Conservation (phyloP, 2,329 filamentous ascomycete species). For the Neofusicoccum sp. region DNA sequence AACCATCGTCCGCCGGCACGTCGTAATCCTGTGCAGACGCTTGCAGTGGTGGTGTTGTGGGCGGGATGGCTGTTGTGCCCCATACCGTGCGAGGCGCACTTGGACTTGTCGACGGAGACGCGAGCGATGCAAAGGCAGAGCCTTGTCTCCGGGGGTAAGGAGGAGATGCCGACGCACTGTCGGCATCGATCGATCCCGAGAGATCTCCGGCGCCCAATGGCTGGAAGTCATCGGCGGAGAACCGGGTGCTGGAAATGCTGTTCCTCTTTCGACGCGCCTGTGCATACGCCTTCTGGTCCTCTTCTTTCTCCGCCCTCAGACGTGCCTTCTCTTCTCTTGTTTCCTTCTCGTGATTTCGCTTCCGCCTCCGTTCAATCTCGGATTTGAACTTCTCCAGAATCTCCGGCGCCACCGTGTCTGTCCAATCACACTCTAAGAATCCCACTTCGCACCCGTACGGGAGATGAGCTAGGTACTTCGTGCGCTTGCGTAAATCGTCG, state of each 20-base stretch:
- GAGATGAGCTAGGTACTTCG: constrained; percentile 83
- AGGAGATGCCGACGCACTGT: constrained; percentile 44
- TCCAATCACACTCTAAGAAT: constrained; percentile 94
- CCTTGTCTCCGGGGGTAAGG: constrained; percentile 51
- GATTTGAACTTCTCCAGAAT: constrained; percentile 71
- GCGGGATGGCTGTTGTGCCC: constrained; percentile 73
- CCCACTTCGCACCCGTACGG: constrained; percentile 88
- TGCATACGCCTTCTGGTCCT: constrained; percentile 65
- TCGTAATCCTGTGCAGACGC: constrained; percentile 41
- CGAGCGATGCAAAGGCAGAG: constrained; percentile 65
- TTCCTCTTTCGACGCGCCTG: constrained; percentile 60
- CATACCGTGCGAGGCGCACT: constrained; percentile 78
- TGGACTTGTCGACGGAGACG: constrained; percentile 78
- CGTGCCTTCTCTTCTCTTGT: constrained; percentile 83
- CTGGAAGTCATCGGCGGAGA: constrained; percentile 50
- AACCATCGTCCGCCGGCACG: constrained; percentile 67
- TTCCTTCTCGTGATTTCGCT: constrained; percentile 78
- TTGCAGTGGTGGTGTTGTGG: constrained; percentile 56
- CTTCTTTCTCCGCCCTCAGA: constrained; percentile 74
- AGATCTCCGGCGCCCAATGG: constrained; percentile 33
- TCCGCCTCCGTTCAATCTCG: constrained; percentile 74
- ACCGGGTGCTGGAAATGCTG: constrained; percentile 51
- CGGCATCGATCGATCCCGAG: constrained; percentile 30
- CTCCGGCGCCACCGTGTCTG: constrained; percentile 75
- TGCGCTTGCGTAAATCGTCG: constrained; percentile 75